Percentiles rank a stretch among this genome's conserved stretches.
phyloP scores from a whole-genome alignment of 805 yeast species.

The Ogataea chonburiensis region DNA sequence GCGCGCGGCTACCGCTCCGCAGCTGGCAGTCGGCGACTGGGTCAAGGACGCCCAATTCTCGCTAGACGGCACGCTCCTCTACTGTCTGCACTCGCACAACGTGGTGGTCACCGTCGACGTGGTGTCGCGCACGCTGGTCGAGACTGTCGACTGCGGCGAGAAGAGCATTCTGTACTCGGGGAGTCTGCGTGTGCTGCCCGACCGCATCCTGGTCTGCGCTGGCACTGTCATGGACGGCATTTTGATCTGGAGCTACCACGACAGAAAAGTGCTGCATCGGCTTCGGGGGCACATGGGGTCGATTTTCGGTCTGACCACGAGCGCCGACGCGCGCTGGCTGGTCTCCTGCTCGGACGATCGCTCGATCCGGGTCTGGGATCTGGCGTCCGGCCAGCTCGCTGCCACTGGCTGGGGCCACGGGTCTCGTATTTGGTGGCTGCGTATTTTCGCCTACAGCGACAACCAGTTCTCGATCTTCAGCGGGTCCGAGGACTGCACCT shows the following conservation, averaged over 20 bases:
- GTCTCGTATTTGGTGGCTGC: conserved; percentile 87
- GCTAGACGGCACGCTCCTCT: conserved; percentile 37
- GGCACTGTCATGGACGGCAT: conserved; percentile 95
- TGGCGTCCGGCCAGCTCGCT: conserved; percentile 52
- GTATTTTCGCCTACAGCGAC: conserved; percentile 44
- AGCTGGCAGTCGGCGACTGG: conserved; percentile 74
- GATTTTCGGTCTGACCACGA: conserved; percentile 74
- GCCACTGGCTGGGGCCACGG: conserved; percentile 96
- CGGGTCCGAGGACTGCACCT: conserved; percentile 84
- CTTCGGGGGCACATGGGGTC: conserved; percentile 87
- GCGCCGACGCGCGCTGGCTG: conserved; percentile 50
- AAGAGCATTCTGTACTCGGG: conserved; percentile 90
- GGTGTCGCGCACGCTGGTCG: conserved; percentile 25
- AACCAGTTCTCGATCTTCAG: conserved; percentile 46
- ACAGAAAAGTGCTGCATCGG: conserved; percentile 45
- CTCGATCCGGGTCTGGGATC: conserved; percentile 75
- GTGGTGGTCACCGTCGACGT: conserved; percentile 44
- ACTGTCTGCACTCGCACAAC: conserved; percentile 79
- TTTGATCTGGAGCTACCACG: conserved; percentile 65
- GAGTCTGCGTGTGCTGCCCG: conserved; percentile 50
- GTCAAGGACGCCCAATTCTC: conserved; percentile 60
- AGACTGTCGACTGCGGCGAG: conserved; percentile 52
- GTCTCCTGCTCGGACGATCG: conserved; percentile 94
- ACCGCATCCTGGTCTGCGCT: conserved; percentile 61
- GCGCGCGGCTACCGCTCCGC: conserved; percentile 30